These are phyloP conservation scores for Brasenia schreberi DNA, from an alignment of 164 flowering plant genomes.

Conservation along the genomic window DNA sequence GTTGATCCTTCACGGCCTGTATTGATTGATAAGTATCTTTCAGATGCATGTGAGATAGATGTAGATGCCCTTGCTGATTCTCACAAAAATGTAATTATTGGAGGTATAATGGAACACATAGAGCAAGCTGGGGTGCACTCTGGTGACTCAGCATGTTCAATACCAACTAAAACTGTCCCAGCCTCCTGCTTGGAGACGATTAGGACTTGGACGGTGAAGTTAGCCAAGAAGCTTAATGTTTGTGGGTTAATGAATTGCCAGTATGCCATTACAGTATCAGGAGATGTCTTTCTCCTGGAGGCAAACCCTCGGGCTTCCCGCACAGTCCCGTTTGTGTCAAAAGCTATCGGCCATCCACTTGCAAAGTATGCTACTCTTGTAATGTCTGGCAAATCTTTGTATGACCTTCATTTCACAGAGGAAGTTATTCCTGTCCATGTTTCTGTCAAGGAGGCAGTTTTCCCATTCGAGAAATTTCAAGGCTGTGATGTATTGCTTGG, in stretches of 20 bases:
- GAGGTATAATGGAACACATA: constrained; percentile 98
- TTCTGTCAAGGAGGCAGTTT: constrained; percentile 90
- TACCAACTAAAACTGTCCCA: constrained; percentile 74
- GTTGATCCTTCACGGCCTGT: constrained; percentile 86
- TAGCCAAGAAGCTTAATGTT: constrained; percentile 76
- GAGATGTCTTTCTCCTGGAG: constrained; percentile 79
- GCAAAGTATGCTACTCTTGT: constrained; percentile 92
- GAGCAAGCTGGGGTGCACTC: constrained; percentile 97
- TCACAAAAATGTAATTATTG: constrained; percentile 80
- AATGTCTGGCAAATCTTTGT: constrained; percentile 84
- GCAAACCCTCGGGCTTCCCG: constrained; percentile 95
- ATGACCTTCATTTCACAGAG: constrained; percentile 48
- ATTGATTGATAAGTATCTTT: constrained; percentile 58
- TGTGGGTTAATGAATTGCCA: constrained; percentile 98
- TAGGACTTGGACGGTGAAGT: constrained; percentile 67
- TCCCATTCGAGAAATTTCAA: constrained; percentile 85
- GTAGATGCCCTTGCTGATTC: constrained; percentile 78
- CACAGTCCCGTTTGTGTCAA: constrained; percentile 93
- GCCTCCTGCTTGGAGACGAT: constrained; percentile 55
- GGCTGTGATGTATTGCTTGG: constrained; percentile 89
- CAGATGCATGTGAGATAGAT: constrained; percentile 91
- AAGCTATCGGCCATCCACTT: constrained; percentile 87
- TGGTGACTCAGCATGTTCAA: constrained; percentile 82
- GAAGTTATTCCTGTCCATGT: constrained; percentile 77
- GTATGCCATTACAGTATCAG: constrained; percentile 69